phyloP scores from a whole-genome alignment of 176 grass and related monocot genomes.

The Oryza meridionalis region DNA sequence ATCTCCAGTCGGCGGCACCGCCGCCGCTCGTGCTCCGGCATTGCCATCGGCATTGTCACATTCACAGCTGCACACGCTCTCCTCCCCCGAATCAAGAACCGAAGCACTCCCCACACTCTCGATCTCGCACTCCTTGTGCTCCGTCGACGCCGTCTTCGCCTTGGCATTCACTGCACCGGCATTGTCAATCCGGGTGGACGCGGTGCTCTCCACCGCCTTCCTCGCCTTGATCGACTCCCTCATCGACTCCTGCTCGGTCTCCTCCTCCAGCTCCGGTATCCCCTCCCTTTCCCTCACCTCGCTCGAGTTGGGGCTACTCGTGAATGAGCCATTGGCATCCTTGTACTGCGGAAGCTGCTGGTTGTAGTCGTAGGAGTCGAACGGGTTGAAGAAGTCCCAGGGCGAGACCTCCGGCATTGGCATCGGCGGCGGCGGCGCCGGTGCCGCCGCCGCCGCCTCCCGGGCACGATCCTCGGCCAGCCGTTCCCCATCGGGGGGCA shows the following conservation, averaged over 20 bases:
- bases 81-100: slow-evolving; percentile 38
- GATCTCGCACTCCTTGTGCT: slow-evolving; percentile 37
- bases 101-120: slow-evolving; percentile 48
- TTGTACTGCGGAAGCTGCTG: slow-evolving; percentile 49
- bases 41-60: slow-evolving; percentile 21
- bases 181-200: slow-evolving; percentile 39
- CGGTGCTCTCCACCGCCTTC: slow-evolving; percentile 59
- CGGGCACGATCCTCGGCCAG: slow-evolving; percentile 14
- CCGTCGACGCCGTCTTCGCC: slow-evolving; percentile 51
- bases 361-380: slow-evolving; percentile 56
- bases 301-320: slow-evolving; percentile 81
- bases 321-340: slow-evolving; percentile 42
- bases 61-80: slow-evolving; percentile 53
- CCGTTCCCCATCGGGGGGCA: slow-evolving; percentile 26
- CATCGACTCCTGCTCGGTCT: slow-evolving; percentile 76
- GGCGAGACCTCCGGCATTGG: slow-evolving; percentile 50
- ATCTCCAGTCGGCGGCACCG: not conserved
- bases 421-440: slow-evolving; percentile 55
- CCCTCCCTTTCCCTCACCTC: slow-evolving; percentile 91
- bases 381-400: slow-evolving; percentile 91
- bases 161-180: slow-evolving; percentile 37
- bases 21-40: slow-evolving; percentile 10
- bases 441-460: not conserved
- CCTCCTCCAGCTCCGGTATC: slow-evolving; percentile 92
- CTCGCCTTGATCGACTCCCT: slow-evolving; percentile 52